These are phyloP conservation scores for Simmondsia chinensis DNA, from an alignment of 148 eudicot genomes.

Conservation along the genomic window DNA sequence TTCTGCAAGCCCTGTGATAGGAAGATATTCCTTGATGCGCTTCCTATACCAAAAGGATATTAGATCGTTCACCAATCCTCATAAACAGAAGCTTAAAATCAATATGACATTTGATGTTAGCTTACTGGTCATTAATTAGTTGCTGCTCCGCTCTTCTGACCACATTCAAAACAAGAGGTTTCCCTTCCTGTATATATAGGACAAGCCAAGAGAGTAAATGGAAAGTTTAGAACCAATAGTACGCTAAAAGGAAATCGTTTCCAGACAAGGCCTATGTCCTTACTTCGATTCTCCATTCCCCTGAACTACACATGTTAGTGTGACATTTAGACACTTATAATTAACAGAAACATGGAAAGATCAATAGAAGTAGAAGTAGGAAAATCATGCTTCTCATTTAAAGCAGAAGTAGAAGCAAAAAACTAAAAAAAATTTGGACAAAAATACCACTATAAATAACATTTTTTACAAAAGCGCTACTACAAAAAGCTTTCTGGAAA, in stretches of 20 bases:
- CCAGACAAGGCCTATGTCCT: no score
- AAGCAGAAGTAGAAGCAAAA: no score
- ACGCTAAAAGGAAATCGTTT: not conserved
- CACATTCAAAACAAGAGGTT: slow-evolving; percentile 92
- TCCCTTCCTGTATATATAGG: slow-evolving; percentile 69
- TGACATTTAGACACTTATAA: no score
- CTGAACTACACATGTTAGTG: no score
- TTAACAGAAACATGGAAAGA: no score
- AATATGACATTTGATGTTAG: not conserved
- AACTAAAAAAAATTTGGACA: no score
- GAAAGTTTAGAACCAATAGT: not conserved
- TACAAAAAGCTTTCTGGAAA: no score
- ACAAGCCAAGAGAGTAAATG: not conserved
- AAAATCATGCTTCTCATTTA: no score
- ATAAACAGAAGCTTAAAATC: not conserved
- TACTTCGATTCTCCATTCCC: no score
- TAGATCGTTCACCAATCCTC: not conserved
- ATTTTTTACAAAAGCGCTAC: no score
- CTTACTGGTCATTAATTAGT: slow-evolving; percentile 70
- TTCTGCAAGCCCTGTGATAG: slow-evolving; percentile 85
- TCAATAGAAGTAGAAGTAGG: no score
- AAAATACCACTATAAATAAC: no score
- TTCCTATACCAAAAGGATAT: slow-evolving; percentile 34
- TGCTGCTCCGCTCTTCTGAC: slow-evolving; percentile 80
- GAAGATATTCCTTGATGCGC: slow-evolving; percentile 91